Evolutionary conservation across 108 stramenopile species (phyloP).

Genomic region (Schizochytrium sp.): DNA sequence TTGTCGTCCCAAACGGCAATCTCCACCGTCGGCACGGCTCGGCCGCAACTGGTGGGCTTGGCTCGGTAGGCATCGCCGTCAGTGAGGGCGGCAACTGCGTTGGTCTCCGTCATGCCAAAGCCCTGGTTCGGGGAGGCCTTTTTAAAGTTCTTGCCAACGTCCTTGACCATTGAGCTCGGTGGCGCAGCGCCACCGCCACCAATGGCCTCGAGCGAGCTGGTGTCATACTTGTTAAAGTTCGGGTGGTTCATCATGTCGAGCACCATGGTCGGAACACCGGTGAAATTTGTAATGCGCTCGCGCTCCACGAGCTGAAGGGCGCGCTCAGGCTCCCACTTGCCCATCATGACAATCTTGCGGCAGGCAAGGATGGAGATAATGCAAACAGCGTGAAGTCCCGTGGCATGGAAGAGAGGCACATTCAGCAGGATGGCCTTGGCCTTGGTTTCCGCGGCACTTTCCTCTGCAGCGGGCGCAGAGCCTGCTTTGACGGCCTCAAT

Average conservation of each 20-base stretch:
- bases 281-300: not conserved
- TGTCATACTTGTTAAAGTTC: not conserved
- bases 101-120: slow-evolving; percentile 26
- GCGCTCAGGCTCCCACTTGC: not conserved
- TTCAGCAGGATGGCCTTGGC: not conserved
- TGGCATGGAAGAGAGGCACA: slow-evolving; percentile 12
- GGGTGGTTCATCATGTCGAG: slow-evolving; percentile 19
- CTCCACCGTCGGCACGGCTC: not conserved
- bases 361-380: not conserved
- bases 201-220: not conserved
- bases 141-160: not conserved
- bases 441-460: not conserved
- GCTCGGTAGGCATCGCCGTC: not conserved
- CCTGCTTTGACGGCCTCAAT: not conserved
- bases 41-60: not conserved
- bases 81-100: not conserved
- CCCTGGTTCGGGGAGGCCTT: not conserved
- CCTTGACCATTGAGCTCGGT: not conserved
- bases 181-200: slow-evolving; percentile 3
- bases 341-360: slow-evolving; percentile 14
- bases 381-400: not conserved
- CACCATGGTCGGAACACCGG: slow-evolving; percentile 19
- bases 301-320: not conserved
- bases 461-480: not conserved
- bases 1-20: slow-evolving; percentile 6